Evolutionary conservation across 768 basidiomycete genomes (phyloP).

Genomic region (Exsudoporus frostii): DNA sequence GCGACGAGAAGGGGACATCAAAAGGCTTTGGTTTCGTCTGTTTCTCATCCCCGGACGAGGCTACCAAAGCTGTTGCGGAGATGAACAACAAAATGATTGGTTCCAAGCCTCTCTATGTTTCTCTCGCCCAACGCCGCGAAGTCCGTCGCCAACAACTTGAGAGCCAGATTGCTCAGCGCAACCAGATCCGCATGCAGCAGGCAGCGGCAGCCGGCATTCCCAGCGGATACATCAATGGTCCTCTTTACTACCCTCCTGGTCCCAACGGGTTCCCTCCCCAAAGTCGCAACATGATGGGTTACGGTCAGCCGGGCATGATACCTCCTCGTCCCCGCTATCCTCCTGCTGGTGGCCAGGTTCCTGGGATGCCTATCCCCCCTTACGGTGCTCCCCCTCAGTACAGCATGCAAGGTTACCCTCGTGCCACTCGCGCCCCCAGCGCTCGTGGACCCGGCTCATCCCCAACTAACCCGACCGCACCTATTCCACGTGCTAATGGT

Average conservation of each 20-base stretch:
- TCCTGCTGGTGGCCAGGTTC: constrained; percentile 63
- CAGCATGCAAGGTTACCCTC: constrained; percentile 65
- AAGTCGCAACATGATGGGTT: constrained; percentile 66
- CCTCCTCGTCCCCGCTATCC: constrained; percentile 85
- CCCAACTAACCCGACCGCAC: constrained; percentile 59
- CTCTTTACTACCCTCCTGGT: constrained; percentile 76
- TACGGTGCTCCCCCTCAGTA: constrained; percentile 77
- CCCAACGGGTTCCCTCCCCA: constrained; percentile 75
- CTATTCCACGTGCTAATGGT: constrained; percentile 64
- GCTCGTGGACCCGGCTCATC: constrained; percentile 69
- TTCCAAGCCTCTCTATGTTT: constrained; percentile 96
- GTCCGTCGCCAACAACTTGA: constrained; percentile 98
- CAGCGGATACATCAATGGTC: constrained; percentile 40
- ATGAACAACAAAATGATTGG: constrained; percentile 99
- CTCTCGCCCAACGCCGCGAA: constrained; percentile 96
- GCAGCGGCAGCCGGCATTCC: constrained; percentile 83
- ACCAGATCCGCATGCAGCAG: constrained; percentile 94
- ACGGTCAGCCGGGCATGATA: constrained; percentile 85
- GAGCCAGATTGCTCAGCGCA: constrained; percentile 97
- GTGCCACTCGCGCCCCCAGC: constrained; percentile 56
- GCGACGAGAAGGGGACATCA: constrained; percentile 88
- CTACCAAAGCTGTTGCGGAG: constrained; percentile 98
- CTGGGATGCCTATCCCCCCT: constrained; percentile 75
- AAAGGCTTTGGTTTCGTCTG: constrained; percentile 99
- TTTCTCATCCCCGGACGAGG: constrained; percentile 97